Base-by-base conservation (phyloP, 345 rosid species). In the Fremontodendron californicum region DNA sequence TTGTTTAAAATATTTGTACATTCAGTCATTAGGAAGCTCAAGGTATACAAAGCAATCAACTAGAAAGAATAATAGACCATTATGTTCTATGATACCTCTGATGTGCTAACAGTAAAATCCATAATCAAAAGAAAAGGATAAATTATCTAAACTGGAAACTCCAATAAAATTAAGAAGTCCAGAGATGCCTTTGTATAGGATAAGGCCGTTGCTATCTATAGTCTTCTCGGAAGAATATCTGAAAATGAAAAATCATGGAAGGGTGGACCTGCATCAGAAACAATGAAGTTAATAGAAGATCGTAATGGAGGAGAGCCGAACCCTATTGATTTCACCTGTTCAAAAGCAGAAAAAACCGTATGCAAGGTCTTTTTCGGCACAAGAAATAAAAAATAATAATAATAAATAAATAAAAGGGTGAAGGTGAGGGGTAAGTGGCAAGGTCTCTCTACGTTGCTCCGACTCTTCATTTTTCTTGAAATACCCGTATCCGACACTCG, bases 191-290 rank as follows among this genome's bases (percentile, higher is more conserved):
- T 51, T 12, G 45, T 52, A 52, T n/a, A 29, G 65, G 49, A 71
- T 42, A 21, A 18, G 13, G 4, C 13, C 12, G 15, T 42, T 54
- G 67, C 63, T 57, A 68, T 81, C 77, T n/a, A n/a, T n/a, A n/a
- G 78, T 85, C 82, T 81, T 75, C 82, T 75, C 16, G 91, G 91
- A 73, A 92, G 78, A 58, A 91, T 60, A 68, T 93, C 96, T 19
- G 97, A 81, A 67, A 95, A 84, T 16, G 91, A 86, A 83, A 89
- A 95, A 80, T 95, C 97, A 82, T 91, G 98, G 84, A 91, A 93
- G 6, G 98, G 96, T 33, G 97, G 97, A 82, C 97, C 97, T 94
- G 91, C 84, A 80, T 67, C 37, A 46, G 45, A 68, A 66, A 9
- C 49, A 70, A 23, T 58, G 27, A 71, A 18, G 40, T 42, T 39